Evolutionary conservation across 2,329 filamentous ascomycete species (phyloP).

Genomic region (Ascochyta rabiei): DNA sequence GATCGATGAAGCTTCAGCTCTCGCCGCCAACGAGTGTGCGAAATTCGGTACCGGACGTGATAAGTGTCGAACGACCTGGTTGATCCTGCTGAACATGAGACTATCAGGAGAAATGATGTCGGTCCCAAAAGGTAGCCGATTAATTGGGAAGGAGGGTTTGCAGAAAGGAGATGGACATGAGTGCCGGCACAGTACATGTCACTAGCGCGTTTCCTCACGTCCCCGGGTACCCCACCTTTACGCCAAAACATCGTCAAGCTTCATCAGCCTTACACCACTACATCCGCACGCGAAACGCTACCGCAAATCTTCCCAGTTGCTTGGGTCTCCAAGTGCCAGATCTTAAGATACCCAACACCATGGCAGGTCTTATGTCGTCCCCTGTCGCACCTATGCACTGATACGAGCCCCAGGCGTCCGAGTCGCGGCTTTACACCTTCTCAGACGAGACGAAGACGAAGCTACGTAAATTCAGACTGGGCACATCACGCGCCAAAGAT

Average conservation of each 20-base stretch:
- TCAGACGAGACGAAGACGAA: slow-evolving; percentile 87
- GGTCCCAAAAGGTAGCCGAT: neutral
- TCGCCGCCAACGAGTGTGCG: slow-evolving; percentile 55
- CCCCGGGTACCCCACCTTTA: slow-evolving; percentile 8
- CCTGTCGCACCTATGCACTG: slow-evolving; percentile 8
- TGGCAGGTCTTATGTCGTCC: slow-evolving; percentile 24
- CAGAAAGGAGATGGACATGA: slow-evolving; percentile 15
- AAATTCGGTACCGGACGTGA: slow-evolving; percentile 66
- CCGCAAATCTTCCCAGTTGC: neutral
- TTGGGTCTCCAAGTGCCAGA: neutral
- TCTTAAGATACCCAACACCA: slow-evolving; percentile 7
- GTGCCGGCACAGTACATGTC: slow-evolving; percentile 1
- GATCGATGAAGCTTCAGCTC: slow-evolving; percentile 31
- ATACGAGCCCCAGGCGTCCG: slow-evolving; percentile 63
- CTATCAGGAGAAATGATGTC: neutral
- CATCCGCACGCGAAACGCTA: slow-evolving; percentile 9
- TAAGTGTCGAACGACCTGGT: slow-evolving; percentile 75
- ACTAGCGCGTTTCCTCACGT: slow-evolving; percentile 18
- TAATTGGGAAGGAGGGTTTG: slow-evolving; percentile 7
- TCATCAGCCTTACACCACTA: slow-evolving; percentile 28
- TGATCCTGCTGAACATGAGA: slow-evolving; percentile 73
- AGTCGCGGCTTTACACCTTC: slow-evolving; percentile 91
- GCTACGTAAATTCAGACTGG: slow-evolving; percentile 91
- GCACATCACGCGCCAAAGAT: slow-evolving; percentile 83
- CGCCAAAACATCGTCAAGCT: slow-evolving; percentile 19